A percentile compares a stretch with the other conserved stretches of the same genome.
Conservation (phyloP, 176 grass and related monocot genomes). For the Dactylis glomerata region DNA sequence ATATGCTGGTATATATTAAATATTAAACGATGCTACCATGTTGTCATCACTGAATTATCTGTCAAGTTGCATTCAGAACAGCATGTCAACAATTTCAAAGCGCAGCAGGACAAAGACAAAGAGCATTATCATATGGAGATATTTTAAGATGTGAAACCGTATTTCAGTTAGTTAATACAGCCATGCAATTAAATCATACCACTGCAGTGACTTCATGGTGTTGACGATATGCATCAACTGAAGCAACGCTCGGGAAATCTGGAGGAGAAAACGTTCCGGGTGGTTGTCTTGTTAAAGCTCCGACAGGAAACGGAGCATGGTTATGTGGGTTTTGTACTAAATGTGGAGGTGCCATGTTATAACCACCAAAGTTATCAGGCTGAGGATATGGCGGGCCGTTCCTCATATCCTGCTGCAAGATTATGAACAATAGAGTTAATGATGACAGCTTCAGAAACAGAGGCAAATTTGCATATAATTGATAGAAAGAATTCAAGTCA, state of each 20-base stretch:
- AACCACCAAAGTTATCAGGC: slow-evolving; percentile 57
- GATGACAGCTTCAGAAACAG: slow-evolving; percentile 23
- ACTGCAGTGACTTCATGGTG: slow-evolving; percentile 91
- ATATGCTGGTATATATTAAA: slow-evolving; percentile 3
- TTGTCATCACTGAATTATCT: slow-evolving; percentile 3
- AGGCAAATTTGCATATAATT: neutral
- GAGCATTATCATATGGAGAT: neutral
- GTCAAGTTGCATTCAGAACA: neutral
- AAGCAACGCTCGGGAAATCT: slow-evolving; percentile 50
- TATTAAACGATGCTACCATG: neutral
- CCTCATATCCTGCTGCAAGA: slow-evolving; percentile 54
- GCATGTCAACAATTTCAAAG: neutral
- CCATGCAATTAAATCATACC: slow-evolving; percentile 47
- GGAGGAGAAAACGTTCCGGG: slow-evolving; percentile 35
- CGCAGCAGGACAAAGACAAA: neutral
- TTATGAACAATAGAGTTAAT: slow-evolving; percentile 33
- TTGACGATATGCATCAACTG: slow-evolving; percentile 81
- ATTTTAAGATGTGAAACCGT: neutral
- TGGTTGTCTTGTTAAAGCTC: slow-evolving; percentile 41
- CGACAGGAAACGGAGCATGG: slow-evolving; percentile 51
- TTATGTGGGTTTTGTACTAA: slow-evolving; percentile 43
- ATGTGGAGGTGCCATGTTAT: slow-evolving; percentile 58
- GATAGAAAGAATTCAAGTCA: neutral
- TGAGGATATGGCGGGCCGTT: slow-evolving; percentile 37
- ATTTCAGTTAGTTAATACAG: slow-evolving; percentile 19